Evolutionary conservation across 2,329 filamentous ascomycete genomes (phyloP).

Genomic region (Hymenoscyphus fructigenus): DNA sequence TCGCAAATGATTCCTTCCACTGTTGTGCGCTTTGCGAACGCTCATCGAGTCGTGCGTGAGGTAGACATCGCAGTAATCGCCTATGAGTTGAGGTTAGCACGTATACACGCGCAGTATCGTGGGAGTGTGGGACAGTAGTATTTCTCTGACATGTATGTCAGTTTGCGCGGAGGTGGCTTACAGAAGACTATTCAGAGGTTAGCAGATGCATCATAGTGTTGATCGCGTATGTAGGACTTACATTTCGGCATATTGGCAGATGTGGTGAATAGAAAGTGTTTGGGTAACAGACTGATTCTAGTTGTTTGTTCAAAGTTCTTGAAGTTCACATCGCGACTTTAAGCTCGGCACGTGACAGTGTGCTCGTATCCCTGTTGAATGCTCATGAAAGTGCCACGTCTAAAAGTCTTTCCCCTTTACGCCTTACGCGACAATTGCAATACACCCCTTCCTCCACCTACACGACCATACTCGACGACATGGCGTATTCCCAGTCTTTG

Average conservation of each 20-base stretch:
- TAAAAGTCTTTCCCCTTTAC: constrained; percentile 26
- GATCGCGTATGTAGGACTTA: constrained; percentile 49
- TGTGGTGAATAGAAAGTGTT: constrained; percentile 4
- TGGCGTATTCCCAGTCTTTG: constrained; percentile 52
- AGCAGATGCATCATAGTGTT: constrained; percentile 30
- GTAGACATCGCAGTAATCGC: constrained; percentile 99
- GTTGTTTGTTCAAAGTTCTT: background rate
- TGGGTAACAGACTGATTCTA: background rate
- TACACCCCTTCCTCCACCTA: constrained; percentile 13
- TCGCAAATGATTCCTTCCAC: constrained; percentile 90
- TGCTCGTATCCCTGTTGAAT: constrained; percentile 20
- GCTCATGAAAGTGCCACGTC: constrained; percentile 27
- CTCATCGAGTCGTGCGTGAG: constrained; percentile 99
- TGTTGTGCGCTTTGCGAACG: constrained; percentile 98
- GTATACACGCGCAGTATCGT: constrained; percentile 8
- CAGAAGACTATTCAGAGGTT: constrained; percentile 64
- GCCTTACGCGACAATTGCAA: constrained; percentile 13
- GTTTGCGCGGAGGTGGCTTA: constrained; percentile 42
- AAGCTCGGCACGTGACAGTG: constrained; percentile 16
- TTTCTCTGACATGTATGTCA: constrained; percentile 4
- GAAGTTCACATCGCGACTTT: constrained; percentile 15
- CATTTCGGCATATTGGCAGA: constrained; percentile 77
- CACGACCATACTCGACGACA: constrained; percentile 36
- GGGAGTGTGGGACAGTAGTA: constrained; percentile 1
- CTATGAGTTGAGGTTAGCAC: constrained; percentile 35